These are phyloP conservation scores for Cutaneotrichosporon dermatis DNA, from an alignment of 1,284 basidiomycete genomes.

Conservation along the genomic window DNA sequence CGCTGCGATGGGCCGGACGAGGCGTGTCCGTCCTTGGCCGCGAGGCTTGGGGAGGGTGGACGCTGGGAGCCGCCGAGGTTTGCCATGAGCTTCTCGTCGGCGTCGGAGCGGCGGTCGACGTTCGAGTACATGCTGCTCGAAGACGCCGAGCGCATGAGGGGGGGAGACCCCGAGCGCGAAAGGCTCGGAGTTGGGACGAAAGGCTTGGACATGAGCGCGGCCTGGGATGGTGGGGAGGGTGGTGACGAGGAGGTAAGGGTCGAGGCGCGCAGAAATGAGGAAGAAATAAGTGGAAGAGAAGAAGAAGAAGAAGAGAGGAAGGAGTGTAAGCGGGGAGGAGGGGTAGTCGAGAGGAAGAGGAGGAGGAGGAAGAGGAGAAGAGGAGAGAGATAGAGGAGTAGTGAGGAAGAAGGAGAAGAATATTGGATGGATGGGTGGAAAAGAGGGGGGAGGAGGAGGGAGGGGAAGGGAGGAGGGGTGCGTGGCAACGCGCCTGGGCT, in stretches of 20 bases:
- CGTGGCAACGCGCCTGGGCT: background rate
- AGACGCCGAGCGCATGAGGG: conserved; percentile 22
- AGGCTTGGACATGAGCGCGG: conserved; percentile 35
- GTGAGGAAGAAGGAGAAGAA: background rate
- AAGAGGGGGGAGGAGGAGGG: background rate
- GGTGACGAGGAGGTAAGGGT: background rate
- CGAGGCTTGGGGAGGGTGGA: conserved; percentile 14
- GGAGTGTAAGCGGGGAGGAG: background rate
- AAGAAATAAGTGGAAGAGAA: background rate
- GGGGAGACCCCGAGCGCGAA: conserved; percentile 35
- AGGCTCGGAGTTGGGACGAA: conserved; percentile 38
- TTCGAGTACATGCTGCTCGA: conserved; percentile 22
- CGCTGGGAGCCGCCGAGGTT: conserved; percentile 24
- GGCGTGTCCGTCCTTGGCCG: background rate
- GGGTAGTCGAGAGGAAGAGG: background rate
- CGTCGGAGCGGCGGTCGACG: conserved; percentile 16
- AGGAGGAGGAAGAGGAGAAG: background rate
- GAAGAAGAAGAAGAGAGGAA: background rate
- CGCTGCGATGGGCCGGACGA: conserved; percentile 25
- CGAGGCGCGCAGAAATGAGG: too few species aligned
- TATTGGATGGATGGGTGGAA: background rate
- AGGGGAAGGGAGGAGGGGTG: background rate
- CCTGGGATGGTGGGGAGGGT: background rate
- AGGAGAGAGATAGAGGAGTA: background rate
- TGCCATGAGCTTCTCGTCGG: conserved; percentile 29